Conservation (phyloP, 2,329 filamentous ascomycete genomes). For the Trichoderma atroviride region DNA sequence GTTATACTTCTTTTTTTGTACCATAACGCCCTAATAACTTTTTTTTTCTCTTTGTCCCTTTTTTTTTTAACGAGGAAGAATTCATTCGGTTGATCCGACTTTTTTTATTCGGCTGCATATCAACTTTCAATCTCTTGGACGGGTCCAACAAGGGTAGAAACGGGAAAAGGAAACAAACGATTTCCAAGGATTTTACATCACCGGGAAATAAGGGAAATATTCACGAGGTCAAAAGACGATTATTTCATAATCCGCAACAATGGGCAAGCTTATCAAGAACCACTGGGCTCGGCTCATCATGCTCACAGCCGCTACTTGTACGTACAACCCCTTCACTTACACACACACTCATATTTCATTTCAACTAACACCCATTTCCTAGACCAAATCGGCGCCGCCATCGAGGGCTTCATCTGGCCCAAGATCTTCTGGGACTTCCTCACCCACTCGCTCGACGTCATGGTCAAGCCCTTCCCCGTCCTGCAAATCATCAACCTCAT, state of each 20-base stretch:
- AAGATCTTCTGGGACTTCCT: slow-evolving; percentile 99
- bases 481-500: slow-evolving; percentile 89
- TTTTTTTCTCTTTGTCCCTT: slow-evolving; percentile 33
- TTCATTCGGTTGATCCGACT: slow-evolving; percentile 36
- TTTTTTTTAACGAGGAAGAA: neutral
- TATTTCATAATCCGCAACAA: slow-evolving; percentile 46
- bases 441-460: slow-evolving; percentile 83
- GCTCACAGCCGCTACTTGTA: slow-evolving; percentile 80
- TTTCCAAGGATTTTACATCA: neutral
- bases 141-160: slow-evolving; percentile 1
- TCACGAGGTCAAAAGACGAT: neutral
- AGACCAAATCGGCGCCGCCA: slow-evolving; percentile 85
- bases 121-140: neutral
- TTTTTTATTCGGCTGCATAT: slow-evolving; percentile 19
- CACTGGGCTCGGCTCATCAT: slow-evolving; percentile 96
- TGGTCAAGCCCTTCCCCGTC: slow-evolving; percentile 83
- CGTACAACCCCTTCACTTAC: slow-evolving; percentile 33
- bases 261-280: slow-evolving; percentile 99
- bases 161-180: neutral
- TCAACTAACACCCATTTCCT: slow-evolving; percentile 39
- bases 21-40: slow-evolving; percentile 20
- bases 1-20: slow-evolving; percentile 29
- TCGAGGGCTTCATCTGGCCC: slow-evolving; percentile 95
- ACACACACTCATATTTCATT: neutral
- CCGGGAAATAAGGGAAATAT: neutral